phyloP scores from a whole-genome alignment of 495 filamentous ascomycete species.

The Lasiosphaeriaceae sp. region DNA sequence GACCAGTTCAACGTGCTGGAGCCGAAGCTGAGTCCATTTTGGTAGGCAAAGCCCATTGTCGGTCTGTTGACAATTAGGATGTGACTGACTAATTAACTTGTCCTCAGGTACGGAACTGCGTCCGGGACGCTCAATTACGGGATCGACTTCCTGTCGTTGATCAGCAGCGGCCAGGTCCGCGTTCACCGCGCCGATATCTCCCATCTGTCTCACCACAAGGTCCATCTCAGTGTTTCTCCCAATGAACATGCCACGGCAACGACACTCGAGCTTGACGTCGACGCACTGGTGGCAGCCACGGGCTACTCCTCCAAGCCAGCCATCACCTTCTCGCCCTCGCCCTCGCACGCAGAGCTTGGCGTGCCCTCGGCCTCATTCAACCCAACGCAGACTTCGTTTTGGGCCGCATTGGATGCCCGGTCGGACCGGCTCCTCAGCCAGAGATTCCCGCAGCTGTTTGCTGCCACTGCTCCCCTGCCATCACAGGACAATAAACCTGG shows the following conservation, averaged over 20 bases:
- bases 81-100: not conserved
- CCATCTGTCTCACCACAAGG: slow-evolving; percentile 42
- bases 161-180: slow-evolving; percentile 53
- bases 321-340: slow-evolving; percentile 7
- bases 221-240: slow-evolving; percentile 35
- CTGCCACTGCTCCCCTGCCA: too few relatives aligned
- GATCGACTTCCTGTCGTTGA: slow-evolving; percentile 55
- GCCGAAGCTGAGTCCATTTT: slow-evolving; percentile 56
- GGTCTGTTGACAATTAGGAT: slow-evolving; percentile 20
- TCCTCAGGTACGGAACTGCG: slow-evolving; percentile 22
- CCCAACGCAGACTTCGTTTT: slow-evolving; percentile 6
- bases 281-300: slow-evolving; percentile 61
- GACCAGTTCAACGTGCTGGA: slow-evolving; percentile 50
- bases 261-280: slow-evolving; percentile 38
- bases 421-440: slow-evolving; percentile 57
- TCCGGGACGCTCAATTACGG: slow-evolving; percentile 65
- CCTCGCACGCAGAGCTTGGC: slow-evolving; percentile 13
- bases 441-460: slow-evolving; percentile 54
- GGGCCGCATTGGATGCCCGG: slow-evolving; percentile 15
- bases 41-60: slow-evolving; percentile 39
- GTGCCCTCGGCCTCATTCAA: slow-evolving; percentile 10
- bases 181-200: slow-evolving; percentile 62
- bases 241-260: slow-evolving; percentile 28
- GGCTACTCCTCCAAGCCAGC: slow-evolving; percentile 43
- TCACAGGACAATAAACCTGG: too few relatives aligned